Percentiles rank a stretch among this genome's conserved stretches.
These are phyloP conservation scores for Beta lomatogona DNA, from an alignment of 179 eudicot genomes.

Conservation along the genomic window DNA sequence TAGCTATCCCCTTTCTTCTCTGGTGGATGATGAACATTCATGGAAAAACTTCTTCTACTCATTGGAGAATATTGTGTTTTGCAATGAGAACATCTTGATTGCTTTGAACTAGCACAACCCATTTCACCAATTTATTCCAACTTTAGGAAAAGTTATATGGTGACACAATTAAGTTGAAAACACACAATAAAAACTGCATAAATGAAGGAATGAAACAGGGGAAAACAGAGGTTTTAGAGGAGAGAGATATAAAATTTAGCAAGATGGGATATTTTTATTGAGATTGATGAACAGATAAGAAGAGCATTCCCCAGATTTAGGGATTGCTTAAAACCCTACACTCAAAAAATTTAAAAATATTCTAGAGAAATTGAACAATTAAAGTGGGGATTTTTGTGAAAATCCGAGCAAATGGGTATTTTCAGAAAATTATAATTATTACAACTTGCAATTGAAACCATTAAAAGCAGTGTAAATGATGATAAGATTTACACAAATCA, in stretches of 20 bases:
- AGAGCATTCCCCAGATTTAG: conserved; percentile 33
- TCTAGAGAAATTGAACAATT: not conserved
- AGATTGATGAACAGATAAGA: conserved; percentile 32
- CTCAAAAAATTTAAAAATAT: not conserved
- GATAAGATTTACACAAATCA: not conserved
- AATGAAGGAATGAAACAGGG: not conserved
- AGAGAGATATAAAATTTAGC: not conserved
- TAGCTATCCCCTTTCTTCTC: conserved; percentile 47
- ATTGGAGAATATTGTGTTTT: conserved; percentile 45
- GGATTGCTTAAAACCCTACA: conserved; percentile 24
- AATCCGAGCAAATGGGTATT: conserved; percentile 16
- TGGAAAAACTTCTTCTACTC: conserved; percentile 57
- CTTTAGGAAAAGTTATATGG: too few species aligned
- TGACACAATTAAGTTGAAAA: not conserved
- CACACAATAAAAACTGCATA: not conserved
- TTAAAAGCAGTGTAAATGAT: conserved; percentile 21
- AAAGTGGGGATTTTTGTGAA: not conserved
- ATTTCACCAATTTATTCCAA: conserved; percentile 9
- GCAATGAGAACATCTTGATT: conserved; percentile 58
- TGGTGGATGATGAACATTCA: conserved; percentile 68
- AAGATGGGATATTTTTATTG: conserved; percentile 21
- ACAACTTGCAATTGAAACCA: not conserved
- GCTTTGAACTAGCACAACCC: conserved; percentile 45
- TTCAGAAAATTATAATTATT: not conserved
- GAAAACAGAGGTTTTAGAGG: conserved; percentile 4